These are phyloP conservation scores for Rhizopus arrhizus DNA, from an alignment of 371 early-diverging fungal genomes.

Conservation along the genomic window DNA sequence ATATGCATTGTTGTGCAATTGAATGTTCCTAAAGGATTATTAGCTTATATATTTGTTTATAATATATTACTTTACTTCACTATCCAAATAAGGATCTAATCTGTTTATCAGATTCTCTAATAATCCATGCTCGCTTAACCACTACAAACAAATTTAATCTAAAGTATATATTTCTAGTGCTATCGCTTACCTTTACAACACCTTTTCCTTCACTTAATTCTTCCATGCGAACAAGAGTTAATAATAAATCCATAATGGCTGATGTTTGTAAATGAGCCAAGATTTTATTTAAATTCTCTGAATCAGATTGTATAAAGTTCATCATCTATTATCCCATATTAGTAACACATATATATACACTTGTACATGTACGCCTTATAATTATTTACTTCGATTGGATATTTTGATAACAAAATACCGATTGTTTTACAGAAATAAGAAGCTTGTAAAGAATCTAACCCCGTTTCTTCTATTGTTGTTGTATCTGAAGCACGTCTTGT, in stretches of 20 bases:
- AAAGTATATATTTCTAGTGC: neutral
- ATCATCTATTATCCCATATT: constrained; percentile 48
- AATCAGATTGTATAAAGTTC: constrained; percentile 65
- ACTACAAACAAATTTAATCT: constrained; percentile 41
- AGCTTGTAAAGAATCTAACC: constrained; percentile 79
- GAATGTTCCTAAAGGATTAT: constrained; percentile 68
- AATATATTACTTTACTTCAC: constrained; percentile 50
- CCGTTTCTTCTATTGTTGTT: constrained; percentile 2
- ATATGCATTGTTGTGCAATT: constrained; percentile 82
- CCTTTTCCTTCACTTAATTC: constrained; percentile 84
- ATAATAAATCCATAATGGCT: constrained; percentile 83
- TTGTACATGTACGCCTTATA: too few species aligned
- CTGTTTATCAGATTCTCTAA: constrained; percentile 74
- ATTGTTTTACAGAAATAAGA: constrained; percentile 87
- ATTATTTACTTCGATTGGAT: constrained; percentile 59
- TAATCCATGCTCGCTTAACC: constrained; percentile 80
- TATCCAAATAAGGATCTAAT: constrained; percentile 75
- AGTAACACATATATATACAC: neutral
- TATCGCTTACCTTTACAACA: constrained; percentile 63
- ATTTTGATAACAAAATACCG: constrained; percentile 78
- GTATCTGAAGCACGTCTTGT: constrained; percentile 17
- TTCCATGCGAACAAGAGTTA: constrained; percentile 88
- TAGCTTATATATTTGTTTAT: neutral
- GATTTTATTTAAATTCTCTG: constrained; percentile 57
- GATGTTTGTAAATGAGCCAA: constrained; percentile 80